Percentiles rank a stretch among this genome's conserved stretches.
These are phyloP conservation scores for Botrytis porri DNA, from an alignment of 2,329 filamentous ascomycete genomes.

Conservation along the genomic window DNA sequence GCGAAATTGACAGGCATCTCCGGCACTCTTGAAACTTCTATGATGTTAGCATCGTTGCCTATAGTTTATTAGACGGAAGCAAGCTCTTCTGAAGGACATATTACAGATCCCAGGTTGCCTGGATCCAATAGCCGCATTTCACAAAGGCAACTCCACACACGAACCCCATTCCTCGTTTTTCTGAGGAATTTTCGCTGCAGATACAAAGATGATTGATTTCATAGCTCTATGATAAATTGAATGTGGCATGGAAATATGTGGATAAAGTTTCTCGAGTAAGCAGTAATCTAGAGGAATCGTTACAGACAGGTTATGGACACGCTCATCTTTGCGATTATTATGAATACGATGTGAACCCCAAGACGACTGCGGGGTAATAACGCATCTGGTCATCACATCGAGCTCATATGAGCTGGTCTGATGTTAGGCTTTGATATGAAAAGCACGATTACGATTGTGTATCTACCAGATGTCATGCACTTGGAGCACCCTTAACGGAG, in stretches of 20 bases:
- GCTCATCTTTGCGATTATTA: not conserved
- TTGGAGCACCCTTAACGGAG: rapidly evolving
- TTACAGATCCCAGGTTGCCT: too few relatives aligned
- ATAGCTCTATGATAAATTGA: not conserved
- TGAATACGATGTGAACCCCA: not conserved
- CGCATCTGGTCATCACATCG: not conserved
- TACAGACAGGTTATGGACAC: not conserved
- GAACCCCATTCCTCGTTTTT: not conserved
- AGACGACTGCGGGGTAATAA: not conserved
- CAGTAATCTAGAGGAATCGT: not conserved
- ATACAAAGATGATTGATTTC: not conserved
- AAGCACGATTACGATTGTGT: not conserved
- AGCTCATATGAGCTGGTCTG: not conserved
- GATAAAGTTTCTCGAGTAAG: not conserved
- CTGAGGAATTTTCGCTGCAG: not conserved
- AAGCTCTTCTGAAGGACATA: not conserved
- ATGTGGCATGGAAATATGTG: not conserved
- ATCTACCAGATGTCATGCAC: not conserved
- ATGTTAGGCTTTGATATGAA: not conserved
- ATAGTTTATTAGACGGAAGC: not conserved
- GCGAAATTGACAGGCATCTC: not conserved
- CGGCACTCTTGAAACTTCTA: not conserved
- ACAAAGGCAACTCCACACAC: too few relatives aligned
- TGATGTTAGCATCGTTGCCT: not conserved
- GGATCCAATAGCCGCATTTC: too few relatives aligned